These are phyloP conservation scores for Penicillium expansum DNA, from an alignment of 2,329 filamentous ascomycete genomes.

Conservation along the genomic window DNA sequence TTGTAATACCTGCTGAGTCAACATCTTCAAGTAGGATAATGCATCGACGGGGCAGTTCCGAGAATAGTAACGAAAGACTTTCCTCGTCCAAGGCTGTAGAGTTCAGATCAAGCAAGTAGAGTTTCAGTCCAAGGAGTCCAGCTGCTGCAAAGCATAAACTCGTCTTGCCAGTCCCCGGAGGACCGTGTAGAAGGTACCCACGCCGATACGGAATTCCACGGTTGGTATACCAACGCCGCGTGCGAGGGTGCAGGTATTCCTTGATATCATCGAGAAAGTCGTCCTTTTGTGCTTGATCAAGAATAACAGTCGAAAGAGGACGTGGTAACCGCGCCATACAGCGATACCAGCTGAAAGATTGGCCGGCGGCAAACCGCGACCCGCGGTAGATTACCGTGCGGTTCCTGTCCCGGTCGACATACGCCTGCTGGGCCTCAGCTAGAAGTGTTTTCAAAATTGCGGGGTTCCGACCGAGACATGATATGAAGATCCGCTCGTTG, in stretches of 20 bases:
- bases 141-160: slow-evolving; percentile 69
- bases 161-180: slow-evolving; percentile 77
- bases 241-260: slow-evolving; percentile 54
- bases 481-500: slow-evolving; percentile 34
- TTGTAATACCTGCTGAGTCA: slow-evolving; percentile 68
- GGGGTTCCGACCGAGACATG: slow-evolving; percentile 37
- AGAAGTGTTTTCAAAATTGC: slow-evolving; percentile 36
- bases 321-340: slow-evolving; percentile 48
- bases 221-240: slow-evolving; percentile 71
- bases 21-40: slow-evolving; percentile 75
- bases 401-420: slow-evolving; percentile 36
- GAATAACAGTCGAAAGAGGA: slow-evolving; percentile 55
- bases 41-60: slow-evolving; percentile 65
- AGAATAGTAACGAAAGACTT: slow-evolving; percentile 61
- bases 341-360: slow-evolving; percentile 31
- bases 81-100: slow-evolving; percentile 64
- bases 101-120: slow-evolving; percentile 70
- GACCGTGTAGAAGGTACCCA: slow-evolving; percentile 78
- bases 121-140: slow-evolving; percentile 66
- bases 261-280: slow-evolving; percentile 55
- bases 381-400: slow-evolving; percentile 42
- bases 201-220: slow-evolving; percentile 81
- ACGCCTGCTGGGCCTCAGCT: slow-evolving; percentile 36
- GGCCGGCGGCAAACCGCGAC: slow-evolving; percentile 19
- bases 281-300: slow-evolving; percentile 51